Percentiles rank a stretch among this genome's conserved stretches.
Conservation (phyloP, 2,329 filamentous ascomycete genomes). For the Diaporthe sp. region DNA sequence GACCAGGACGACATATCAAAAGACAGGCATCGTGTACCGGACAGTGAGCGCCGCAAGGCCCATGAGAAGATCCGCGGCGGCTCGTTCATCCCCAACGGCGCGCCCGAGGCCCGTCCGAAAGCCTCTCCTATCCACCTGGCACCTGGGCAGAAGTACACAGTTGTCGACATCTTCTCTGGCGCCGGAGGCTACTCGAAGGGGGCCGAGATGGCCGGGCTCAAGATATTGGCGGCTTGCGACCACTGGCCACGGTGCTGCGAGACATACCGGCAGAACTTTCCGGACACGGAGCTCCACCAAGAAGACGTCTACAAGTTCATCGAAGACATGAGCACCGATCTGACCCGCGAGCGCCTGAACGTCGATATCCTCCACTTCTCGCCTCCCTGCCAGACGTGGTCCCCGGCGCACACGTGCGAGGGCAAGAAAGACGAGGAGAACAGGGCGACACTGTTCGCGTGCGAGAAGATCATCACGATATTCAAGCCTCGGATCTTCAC, state of each 20-base stretch:
- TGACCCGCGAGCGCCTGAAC: slow-evolving; percentile 50
- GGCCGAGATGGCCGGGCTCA: slow-evolving; percentile 66
- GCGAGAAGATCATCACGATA: slow-evolving; percentile 65
- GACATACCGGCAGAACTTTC: slow-evolving; percentile 71
- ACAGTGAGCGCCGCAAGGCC: slow-evolving; percentile 47
- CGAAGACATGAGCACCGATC: slow-evolving; percentile 36
- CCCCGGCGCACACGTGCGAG: slow-evolving; percentile 72
- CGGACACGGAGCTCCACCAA: slow-evolving; percentile 57
- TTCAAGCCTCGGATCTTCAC: slow-evolving; percentile 76
- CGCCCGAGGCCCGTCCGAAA: neutral
- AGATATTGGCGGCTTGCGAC: slow-evolving; percentile 73
- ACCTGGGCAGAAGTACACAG: slow-evolving; percentile 65
- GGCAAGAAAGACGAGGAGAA: slow-evolving; percentile 75
- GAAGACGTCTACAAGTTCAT: slow-evolving; percentile 63
- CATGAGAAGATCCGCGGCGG: slow-evolving; percentile 49
- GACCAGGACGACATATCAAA: slow-evolving; percentile 41
- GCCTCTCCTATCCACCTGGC: slow-evolving; percentile 15
- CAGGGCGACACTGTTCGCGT: slow-evolving; percentile 66
- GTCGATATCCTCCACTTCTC: slow-evolving; percentile 78
- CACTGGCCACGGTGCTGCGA: slow-evolving; percentile 63
- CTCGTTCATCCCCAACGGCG: slow-evolving; percentile 45
- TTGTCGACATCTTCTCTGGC: slow-evolving; percentile 79
- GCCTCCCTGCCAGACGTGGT: slow-evolving; percentile 82
- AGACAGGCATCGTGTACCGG: slow-evolving; percentile 36
- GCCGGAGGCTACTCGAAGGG: slow-evolving; percentile 78